phyloP scores from a whole-genome alignment of 768 basidiomycete species.

The Panus rudis region DNA sequence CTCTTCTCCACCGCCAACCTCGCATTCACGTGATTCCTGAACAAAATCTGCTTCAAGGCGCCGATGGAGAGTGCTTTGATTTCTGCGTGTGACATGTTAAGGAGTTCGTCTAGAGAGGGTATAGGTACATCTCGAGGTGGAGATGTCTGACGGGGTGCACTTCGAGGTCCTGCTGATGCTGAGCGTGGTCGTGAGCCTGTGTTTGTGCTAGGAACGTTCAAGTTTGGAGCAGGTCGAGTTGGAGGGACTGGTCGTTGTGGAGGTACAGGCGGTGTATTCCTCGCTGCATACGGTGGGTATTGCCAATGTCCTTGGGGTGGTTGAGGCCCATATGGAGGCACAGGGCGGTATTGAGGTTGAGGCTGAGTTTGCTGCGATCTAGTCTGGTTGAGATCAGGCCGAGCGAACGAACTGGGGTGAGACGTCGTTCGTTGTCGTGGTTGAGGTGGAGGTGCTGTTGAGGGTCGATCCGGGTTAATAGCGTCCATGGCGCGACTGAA shows the following conservation, averaged over 20 bases:
- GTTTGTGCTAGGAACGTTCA: constrained; percentile 8
- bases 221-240: not conserved
- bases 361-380: constrained; percentile 4
- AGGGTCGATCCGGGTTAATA: constrained; percentile 13
- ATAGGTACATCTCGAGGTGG: constrained; percentile 27
- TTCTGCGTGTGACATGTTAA: constrained; percentile 50
- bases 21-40: constrained; percentile 66
- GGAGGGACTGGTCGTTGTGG: constrained; percentile 20
- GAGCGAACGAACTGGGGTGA: constrained; percentile 33
- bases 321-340: not conserved
- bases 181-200: constrained; percentile 31
- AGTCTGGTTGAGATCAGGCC: constrained; percentile 55
- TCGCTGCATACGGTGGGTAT: constrained; percentile 12
- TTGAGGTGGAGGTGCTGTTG: constrained; percentile 14
- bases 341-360: constrained; percentile 1
- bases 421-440: constrained; percentile 22
- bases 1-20: constrained; percentile 77
- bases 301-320: constrained; percentile 3
- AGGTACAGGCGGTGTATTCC: constrained; percentile 10
- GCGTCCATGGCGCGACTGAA: constrained; percentile 40
- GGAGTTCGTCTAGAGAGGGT: constrained; percentile 63
- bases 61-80: constrained; percentile 61
- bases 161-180: constrained; percentile 32
- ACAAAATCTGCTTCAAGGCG: constrained; percentile 72
- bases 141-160: constrained; percentile 14